phyloP scores from a whole-genome alignment of 331 rosid genomes.

The Prunus yedoensis region DNA sequence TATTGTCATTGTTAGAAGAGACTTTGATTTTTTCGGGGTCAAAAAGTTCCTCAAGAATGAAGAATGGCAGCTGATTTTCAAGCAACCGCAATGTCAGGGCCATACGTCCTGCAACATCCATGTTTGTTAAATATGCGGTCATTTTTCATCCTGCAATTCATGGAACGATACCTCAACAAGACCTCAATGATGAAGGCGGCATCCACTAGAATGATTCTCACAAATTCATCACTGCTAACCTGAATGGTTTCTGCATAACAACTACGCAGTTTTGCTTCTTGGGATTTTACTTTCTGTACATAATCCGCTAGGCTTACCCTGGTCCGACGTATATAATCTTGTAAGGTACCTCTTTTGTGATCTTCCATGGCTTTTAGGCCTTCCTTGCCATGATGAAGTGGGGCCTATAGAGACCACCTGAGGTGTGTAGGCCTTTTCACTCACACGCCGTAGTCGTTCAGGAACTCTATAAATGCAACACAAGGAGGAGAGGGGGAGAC shows the following conservation, averaged over 20 bases:
- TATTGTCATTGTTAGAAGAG: neutral
- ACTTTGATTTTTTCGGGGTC: neutral
- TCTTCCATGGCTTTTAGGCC: slow-evolving; percentile 29
- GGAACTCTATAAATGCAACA: slow-evolving; percentile 27
- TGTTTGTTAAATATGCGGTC: slow-evolving; percentile 22
- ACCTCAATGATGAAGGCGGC: slow-evolving; percentile 29
- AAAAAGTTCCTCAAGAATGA: slow-evolving; percentile 28
- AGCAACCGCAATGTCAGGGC: slow-evolving; percentile 19
- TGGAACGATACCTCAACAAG: slow-evolving; percentile 12
- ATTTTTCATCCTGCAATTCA: neutral
- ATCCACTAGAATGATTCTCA: slow-evolving; percentile 31
- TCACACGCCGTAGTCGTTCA: neutral
- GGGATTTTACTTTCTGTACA: neutral
- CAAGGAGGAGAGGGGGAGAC: neutral
- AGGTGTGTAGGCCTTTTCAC: neutral
- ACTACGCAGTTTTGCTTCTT: slow-evolving; percentile 1
- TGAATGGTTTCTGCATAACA: slow-evolving; percentile 26
- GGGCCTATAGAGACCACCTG: slow-evolving; percentile 28
- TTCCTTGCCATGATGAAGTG: slow-evolving; percentile 25
- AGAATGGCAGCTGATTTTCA: slow-evolving; percentile 44
- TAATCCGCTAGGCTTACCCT: neutral
- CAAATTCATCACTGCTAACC: slow-evolving; percentile 18
- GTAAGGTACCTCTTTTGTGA: slow-evolving; percentile 24
- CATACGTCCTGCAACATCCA: neutral
- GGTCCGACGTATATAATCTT: slow-evolving; percentile 12